These are phyloP conservation scores for Meira nashicola DNA, from an alignment of 1,284 basidiomycete genomes.

Conservation along the genomic window DNA sequence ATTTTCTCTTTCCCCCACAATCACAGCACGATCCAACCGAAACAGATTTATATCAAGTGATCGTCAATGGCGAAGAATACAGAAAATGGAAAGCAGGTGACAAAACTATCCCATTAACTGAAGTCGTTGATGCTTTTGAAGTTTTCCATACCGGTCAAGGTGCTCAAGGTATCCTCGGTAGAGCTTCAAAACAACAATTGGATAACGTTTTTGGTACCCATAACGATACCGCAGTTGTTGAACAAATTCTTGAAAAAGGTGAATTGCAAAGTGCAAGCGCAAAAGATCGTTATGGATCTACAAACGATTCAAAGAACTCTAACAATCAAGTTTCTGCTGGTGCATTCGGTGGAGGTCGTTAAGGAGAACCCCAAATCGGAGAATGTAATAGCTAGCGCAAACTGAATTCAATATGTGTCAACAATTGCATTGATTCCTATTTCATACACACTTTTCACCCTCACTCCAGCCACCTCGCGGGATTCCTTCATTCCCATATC, in stretches of 20 bases:
- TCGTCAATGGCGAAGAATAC: constrained; percentile 50
- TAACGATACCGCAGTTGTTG: constrained; percentile 51
- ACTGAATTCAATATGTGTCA: not conserved
- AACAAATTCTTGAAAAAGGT: constrained; percentile 48
- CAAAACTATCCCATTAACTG: constrained; percentile 53
- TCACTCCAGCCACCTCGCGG: constrained; percentile 15
- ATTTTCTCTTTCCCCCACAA: not conserved
- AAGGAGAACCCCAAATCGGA: not conserved
- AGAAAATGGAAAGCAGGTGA: constrained; percentile 53
- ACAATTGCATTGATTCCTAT: too few relatives aligned
- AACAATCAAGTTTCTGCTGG: constrained; percentile 24
- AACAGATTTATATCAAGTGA: constrained; percentile 53
- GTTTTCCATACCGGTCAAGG: constrained; percentile 54
- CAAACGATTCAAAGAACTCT: constrained; percentile 36
- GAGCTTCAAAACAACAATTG: constrained; percentile 53
- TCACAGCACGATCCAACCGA: constrained; percentile 52
- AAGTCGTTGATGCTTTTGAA: constrained; percentile 54
- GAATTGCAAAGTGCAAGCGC: constrained; percentile 33
- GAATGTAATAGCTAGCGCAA: not conserved
- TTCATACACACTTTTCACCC: not conserved
- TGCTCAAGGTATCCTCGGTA: constrained; percentile 53
- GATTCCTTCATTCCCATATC: constrained; percentile 20
- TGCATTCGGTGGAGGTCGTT: constrained; percentile 33
- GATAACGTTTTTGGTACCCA: constrained; percentile 50
- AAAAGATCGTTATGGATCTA: constrained; percentile 40